Conservation (phyloP, 1,284 basidiomycete genomes). For the Athelia psychrophila region DNA sequence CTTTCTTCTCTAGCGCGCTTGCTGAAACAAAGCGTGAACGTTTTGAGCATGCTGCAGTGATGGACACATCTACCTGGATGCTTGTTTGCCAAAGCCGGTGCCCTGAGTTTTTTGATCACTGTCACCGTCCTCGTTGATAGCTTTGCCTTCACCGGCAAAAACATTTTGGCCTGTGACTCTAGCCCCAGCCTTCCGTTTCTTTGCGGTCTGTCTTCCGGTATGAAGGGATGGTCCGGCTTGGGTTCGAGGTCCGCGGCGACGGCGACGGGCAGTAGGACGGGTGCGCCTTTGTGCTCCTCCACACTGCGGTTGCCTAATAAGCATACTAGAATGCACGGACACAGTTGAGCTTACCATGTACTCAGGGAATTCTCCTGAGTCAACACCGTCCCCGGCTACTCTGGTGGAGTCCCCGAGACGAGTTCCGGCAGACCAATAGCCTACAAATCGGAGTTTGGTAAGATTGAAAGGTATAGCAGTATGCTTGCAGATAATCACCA, state of each 20-base stretch:
- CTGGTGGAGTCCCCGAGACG: conserved; percentile 61
- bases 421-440: conserved; percentile 77
- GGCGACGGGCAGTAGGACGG: conserved; percentile 46
- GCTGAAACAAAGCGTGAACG: conserved; percentile 34
- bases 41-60: conserved; percentile 8
- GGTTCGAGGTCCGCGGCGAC: conserved; percentile 24
- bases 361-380: conserved; percentile 63
- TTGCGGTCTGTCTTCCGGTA: conserved; percentile 58
- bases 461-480: conserved; percentile 1
- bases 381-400: conserved; percentile 48
- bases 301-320: conserved; percentile 43
- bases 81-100: conserved; percentile 65
- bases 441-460: conserved; percentile 34
- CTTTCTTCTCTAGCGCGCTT: conserved; percentile 75
- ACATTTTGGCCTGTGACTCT: conserved; percentile 57
- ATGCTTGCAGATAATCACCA: conserved; percentile 38
- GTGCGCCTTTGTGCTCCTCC: conserved; percentile 72
- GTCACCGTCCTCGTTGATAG: conserved; percentile 43
- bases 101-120: conserved; percentile 44
- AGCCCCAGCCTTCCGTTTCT: conserved; percentile 66
- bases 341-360: conserved; percentile 51
- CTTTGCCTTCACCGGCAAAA: conserved; percentile 55
- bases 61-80: conserved; percentile 67
- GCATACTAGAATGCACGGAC: conserved; percentile 5
- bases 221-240: conserved; percentile 47